Percentiles rank a stretch among this genome's conserved stretches.
Evolutionary conservation across 2,329 filamentous ascomycete species (phyloP).

Genomic region (Grosmannia serpens): DNA sequence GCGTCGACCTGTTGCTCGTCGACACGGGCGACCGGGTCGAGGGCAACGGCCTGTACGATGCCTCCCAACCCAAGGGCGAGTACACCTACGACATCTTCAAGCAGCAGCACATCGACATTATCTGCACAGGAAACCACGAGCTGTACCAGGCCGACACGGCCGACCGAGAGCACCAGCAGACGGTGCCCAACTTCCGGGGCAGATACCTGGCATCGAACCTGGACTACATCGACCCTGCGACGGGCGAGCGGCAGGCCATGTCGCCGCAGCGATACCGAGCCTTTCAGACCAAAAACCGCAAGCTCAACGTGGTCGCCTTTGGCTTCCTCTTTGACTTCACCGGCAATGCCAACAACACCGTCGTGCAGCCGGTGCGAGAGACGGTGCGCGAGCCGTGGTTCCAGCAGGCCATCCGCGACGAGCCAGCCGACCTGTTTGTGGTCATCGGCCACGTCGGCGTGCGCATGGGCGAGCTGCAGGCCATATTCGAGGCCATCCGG

Average conservation of each 20-base stretch:
- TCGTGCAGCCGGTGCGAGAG: slow-evolving; percentile 68
- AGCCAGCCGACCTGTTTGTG: slow-evolving; percentile 69
- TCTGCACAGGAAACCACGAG: slow-evolving; percentile 90
- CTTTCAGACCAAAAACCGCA: slow-evolving; percentile 84
- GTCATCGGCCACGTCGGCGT: slow-evolving; percentile 79
- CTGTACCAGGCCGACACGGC: slow-evolving; percentile 75
- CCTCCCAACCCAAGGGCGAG: slow-evolving; percentile 72
- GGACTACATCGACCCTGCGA: slow-evolving; percentile 63
- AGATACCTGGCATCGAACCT: slow-evolving; percentile 87
- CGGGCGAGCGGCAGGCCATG: slow-evolving; percentile 60
- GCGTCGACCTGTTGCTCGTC: slow-evolving; percentile 78
- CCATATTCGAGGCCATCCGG: slow-evolving; percentile 69
- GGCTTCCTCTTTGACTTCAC: slow-evolving; percentile 94
- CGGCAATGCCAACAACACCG: slow-evolving; percentile 80
- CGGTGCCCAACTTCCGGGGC: slow-evolving; percentile 70
- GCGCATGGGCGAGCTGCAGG: slow-evolving; percentile 65
- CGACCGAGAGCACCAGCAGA: slow-evolving; percentile 64
- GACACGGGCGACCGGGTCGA: slow-evolving; percentile 92
- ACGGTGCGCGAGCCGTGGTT: slow-evolving; percentile 84
- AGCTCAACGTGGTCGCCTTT: slow-evolving; percentile 73
- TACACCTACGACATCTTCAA: slow-evolving; percentile 83
- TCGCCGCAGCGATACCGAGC: slow-evolving; percentile 67
- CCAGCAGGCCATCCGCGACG: slow-evolving; percentile 68
- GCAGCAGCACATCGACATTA: slow-evolving; percentile 70
- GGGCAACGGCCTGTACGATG: slow-evolving; percentile 88